Percentiles rank a stretch among this genome's conserved stretches.
Conservation (phyloP, 495 filamentous ascomycete species). For the Penicillium egyptiacum region DNA sequence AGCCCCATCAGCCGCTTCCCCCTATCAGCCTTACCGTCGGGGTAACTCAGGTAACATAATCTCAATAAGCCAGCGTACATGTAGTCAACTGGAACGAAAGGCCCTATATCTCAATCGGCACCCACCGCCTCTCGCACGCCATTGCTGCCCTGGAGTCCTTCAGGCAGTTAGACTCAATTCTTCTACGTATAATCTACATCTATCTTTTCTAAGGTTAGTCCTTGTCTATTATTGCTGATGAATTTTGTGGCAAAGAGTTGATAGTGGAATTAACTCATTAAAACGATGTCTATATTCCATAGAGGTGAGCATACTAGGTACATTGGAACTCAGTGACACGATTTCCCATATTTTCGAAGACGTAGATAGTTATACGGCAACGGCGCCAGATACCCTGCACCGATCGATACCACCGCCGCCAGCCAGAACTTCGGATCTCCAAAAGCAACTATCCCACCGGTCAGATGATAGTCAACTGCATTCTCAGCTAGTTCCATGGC, state of each 20-base stretch:
- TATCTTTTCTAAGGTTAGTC: neutral
- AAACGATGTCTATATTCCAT: neutral
- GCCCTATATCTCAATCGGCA: slow-evolving; percentile 32
- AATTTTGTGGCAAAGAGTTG: neutral
- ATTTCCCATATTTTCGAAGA: slow-evolving; percentile 41
- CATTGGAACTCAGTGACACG: slow-evolving; percentile 35
- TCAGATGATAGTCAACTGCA: slow-evolving; percentile 48
- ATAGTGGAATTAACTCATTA: neutral
- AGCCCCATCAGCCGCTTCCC: neutral
- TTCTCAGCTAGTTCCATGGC: slow-evolving; percentile 50
- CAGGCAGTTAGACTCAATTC: too few relatives aligned
- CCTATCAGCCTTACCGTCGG: neutral
- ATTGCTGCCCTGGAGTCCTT: slow-evolving; percentile 15
- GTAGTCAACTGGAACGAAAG: slow-evolving; percentile 8
- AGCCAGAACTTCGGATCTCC: slow-evolving; percentile 38
- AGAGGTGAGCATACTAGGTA: neutral
- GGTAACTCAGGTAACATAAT: neutral
- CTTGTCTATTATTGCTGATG: neutral
- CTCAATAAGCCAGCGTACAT: neutral
- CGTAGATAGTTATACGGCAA: slow-evolving; percentile 50
- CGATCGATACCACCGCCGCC: slow-evolving; percentile 37
- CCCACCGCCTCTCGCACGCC: slow-evolving; percentile 37
- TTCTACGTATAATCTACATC: too few relatives aligned
- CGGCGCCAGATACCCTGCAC: slow-evolving; percentile 45
- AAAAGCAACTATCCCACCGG: slow-evolving; percentile 38